Conservation (phyloP, 805 yeast genomes). For the Metschnikowia lochheadii region DNA sequence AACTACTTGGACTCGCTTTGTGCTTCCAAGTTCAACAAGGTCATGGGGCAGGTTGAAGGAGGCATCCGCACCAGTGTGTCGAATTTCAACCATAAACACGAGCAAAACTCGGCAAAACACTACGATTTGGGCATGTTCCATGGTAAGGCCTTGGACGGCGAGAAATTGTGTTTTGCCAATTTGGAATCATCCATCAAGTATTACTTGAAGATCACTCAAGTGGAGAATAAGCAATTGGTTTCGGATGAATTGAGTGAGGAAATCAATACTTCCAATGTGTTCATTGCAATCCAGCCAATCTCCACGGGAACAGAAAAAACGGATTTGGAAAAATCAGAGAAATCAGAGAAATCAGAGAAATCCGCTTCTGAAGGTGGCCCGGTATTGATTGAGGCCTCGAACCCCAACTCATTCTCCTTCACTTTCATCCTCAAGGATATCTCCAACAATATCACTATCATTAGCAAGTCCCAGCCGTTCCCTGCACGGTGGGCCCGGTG, state of each 20-base stretch:
- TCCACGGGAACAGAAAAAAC: conserved; percentile 7
- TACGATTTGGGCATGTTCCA: conserved; percentile 61
- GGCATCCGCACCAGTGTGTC: conserved; percentile 60
- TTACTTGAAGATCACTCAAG: conserved; percentile 27
- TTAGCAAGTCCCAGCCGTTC: conserved; percentile 82
- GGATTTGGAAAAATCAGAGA: neutral
- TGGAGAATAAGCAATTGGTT: conserved; percentile 8
- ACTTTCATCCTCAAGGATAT: conserved; percentile 73
- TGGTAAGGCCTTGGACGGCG: conserved; percentile 80
- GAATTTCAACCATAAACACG: conserved; percentile 41
- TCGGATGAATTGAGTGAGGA: conserved; percentile 16
- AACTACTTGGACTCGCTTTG: conserved; percentile 45
- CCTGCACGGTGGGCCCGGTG: conserved; percentile 91
- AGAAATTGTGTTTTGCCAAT: conserved; percentile 83
- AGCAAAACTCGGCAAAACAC: conserved; percentile 14
- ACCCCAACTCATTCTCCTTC: conserved; percentile 63
- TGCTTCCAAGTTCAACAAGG: conserved; percentile 53
- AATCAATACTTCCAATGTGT: conserved; percentile 54
- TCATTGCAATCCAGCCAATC: conserved; percentile 66
- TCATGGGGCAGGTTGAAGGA: conserved; percentile 74
- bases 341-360: neutral
- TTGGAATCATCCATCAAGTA: conserved; percentile 67
- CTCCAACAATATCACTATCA: conserved; percentile 68
- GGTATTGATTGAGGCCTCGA: conserved; percentile 42
- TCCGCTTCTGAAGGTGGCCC: conserved; percentile 8